Conservation (phyloP, 139 green algal genomes). For the Coelastrella sp. region DNA sequence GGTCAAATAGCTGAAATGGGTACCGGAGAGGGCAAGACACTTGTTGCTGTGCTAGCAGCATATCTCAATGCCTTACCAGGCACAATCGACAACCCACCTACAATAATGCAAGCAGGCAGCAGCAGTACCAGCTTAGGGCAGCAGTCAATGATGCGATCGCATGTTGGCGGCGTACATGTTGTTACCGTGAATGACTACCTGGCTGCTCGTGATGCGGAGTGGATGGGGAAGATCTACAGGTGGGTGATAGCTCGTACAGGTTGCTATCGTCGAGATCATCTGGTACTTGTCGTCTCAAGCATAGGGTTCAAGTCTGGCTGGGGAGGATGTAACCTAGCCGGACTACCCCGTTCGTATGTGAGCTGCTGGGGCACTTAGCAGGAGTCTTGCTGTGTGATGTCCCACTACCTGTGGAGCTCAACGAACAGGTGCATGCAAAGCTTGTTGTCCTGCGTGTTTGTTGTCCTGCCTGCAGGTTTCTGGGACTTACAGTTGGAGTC, state of each 20-base stretch:
- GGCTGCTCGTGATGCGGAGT: slow-evolving; percentile 83
- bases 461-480: slow-evolving; percentile 60
- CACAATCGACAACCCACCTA: slow-evolving; percentile 21
- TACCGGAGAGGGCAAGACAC: slow-evolving; percentile 98
- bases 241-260: no score
- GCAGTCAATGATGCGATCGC: slow-evolving; percentile 8
- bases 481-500: slow-evolving; percentile 82
- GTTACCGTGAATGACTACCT: slow-evolving; percentile 97
- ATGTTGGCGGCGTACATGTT: slow-evolving; percentile 85
- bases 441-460: no score
- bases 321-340: no score
- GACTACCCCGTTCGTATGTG: no score
- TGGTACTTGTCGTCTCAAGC: no score
- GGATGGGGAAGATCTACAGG: slow-evolving; percentile 87
- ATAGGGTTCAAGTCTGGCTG: no score
- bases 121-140: not conserved
- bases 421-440: no score
- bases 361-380: no score
- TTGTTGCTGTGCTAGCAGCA: slow-evolving; percentile 86
- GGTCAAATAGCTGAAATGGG: slow-evolving; percentile 97
- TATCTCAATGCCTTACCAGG: slow-evolving; percentile 77
- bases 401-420: no score
- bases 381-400: no score
- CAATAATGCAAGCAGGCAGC: slow-evolving; percentile 20
- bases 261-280: no score